Evolutionary conservation across 192 early-diverging fungal species (phyloP).

Genomic region (Tieghemiomyces parasiticus): DNA sequence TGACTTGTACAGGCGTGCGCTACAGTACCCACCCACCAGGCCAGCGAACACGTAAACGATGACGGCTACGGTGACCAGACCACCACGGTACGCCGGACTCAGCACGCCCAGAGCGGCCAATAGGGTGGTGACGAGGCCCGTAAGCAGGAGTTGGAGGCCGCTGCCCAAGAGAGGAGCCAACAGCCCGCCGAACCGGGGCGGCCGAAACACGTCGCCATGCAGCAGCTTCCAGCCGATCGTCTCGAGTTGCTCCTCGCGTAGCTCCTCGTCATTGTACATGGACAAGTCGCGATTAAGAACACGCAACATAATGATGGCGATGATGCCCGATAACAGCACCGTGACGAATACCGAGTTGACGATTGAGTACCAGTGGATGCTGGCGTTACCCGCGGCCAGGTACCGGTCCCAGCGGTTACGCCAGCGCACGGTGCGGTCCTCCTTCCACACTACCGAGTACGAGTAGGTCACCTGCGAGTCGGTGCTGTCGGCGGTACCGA

Average conservation of each 20-base stretch:
- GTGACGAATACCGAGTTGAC: conserved; percentile 52
- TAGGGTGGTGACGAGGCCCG: conserved; percentile 30
- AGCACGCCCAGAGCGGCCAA: conserved; percentile 41
- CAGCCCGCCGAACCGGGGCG: conserved; percentile 42
- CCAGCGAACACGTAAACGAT: conserved; percentile 39
- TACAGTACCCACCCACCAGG: conserved; percentile 45
- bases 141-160: conserved; percentile 51
- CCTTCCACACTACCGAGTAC: conserved; percentile 58
- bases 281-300: conserved; percentile 44
- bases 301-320: conserved; percentile 49
- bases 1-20: conserved; percentile 49
- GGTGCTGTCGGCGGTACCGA: conserved; percentile 16
- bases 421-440: conserved; percentile 34
- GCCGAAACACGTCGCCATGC: conserved; percentile 62
- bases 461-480: conserved; percentile 34
- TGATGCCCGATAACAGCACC: conserved; percentile 45
- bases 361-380: conserved; percentile 52
- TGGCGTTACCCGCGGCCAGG: conserved; percentile 27
- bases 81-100: conserved; percentile 49
- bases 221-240: conserved; percentile 60
- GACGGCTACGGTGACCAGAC: conserved; percentile 35
- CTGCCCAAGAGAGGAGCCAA: conserved; percentile 58
- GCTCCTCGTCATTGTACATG: conserved; percentile 28
- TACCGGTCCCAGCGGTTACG: conserved; percentile 50
- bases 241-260: conserved; percentile 49